Evolutionary conservation across 176 grass and related monocot genomes (phyloP).

Genomic region (Panicum miliaceum): DNA sequence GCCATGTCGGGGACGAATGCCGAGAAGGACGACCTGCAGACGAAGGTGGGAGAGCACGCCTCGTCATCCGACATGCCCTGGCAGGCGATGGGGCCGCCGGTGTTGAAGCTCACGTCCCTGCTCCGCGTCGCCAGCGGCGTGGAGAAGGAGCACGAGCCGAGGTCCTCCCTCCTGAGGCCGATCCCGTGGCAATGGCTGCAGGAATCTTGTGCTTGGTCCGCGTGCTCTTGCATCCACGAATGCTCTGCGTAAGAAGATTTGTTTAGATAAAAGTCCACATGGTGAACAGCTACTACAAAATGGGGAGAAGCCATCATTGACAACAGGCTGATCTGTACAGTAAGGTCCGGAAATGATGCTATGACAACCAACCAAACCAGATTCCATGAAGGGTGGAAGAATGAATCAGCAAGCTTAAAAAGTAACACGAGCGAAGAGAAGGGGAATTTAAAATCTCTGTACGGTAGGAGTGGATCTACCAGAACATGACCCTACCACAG

Average conservation of each 20-base stretch:
- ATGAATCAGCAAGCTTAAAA: constrained; percentile 38
- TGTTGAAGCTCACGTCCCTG: constrained; percentile 81
- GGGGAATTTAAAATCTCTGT: constrained; percentile 21
- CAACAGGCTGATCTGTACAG: constrained; percentile 32
- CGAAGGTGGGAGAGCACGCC: constrained; percentile 52
- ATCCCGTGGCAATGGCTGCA: constrained; percentile 47
- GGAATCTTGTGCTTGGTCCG: constrained; percentile 49
- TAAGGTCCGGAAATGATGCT: constrained; percentile 30
- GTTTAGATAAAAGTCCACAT: constrained; percentile 38
- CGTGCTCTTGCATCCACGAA: constrained; percentile 75
- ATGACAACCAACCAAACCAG: constrained; percentile 51
- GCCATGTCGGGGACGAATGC: constrained; percentile 29
- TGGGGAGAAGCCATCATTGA: constrained; percentile 21
- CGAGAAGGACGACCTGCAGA: constrained; percentile 72
- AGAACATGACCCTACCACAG: constrained; percentile 42
- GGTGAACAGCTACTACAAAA: not conserved
- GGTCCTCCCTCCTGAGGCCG: constrained; percentile 35
- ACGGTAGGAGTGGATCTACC: constrained; percentile 29
- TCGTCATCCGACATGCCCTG: constrained; percentile 55
- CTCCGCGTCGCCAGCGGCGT: constrained; percentile 45
- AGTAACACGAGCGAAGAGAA: not conserved
- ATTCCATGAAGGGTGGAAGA: constrained; percentile 39
- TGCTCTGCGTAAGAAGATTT: constrained; percentile 56
- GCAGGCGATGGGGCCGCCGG: constrained; percentile 39
- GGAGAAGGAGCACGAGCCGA: constrained; percentile 67